These are phyloP conservation scores for Calycina herbarum DNA, from an alignment of 2,329 filamentous ascomycete genomes.

Conservation along the genomic window DNA sequence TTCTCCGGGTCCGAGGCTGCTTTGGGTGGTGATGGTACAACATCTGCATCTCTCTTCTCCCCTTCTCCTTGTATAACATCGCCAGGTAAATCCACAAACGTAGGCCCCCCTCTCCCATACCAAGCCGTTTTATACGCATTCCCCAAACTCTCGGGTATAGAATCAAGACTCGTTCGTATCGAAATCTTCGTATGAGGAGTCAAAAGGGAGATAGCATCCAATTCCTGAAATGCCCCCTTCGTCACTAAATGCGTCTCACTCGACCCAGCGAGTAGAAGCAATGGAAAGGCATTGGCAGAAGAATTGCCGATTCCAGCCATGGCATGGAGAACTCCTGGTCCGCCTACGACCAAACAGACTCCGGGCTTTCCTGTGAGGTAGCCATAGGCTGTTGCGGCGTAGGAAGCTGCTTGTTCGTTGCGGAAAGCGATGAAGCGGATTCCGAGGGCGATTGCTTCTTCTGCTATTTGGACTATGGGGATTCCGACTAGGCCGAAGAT, in stretches of 20 bases:
- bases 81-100: conserved; percentile 56
- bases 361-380: conserved; percentile 57
- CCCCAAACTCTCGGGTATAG: conserved; percentile 47
- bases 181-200: conserved; percentile 54
- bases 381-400: conserved; percentile 58
- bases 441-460: conserved; percentile 55
- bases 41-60: conserved; percentile 27
- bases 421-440: conserved; percentile 59
- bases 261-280: conserved; percentile 55
- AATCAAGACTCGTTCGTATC: conserved; percentile 46
- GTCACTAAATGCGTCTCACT: conserved; percentile 51
- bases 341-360: conserved; percentile 58
- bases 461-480: conserved; percentile 54
- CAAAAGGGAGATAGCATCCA: conserved; percentile 54
- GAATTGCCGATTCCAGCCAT: conserved; percentile 56
- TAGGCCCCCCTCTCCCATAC: conserved; percentile 54
- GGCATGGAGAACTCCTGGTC: conserved; percentile 57
- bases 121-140: conserved; percentile 53
- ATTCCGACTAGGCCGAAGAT: conserved; percentile 37
- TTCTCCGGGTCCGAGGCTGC: conserved; percentile 46
- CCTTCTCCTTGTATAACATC: conserved; percentile 51
- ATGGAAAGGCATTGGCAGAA: conserved; percentile 54
- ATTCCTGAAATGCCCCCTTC: conserved; percentile 57
- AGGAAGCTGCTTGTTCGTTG: conserved; percentile 59
- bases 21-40: conserved; percentile 43